phyloP scores from a whole-genome alignment of 2,329 filamentous ascomycete genomes.

The Didymella exigua region DNA sequence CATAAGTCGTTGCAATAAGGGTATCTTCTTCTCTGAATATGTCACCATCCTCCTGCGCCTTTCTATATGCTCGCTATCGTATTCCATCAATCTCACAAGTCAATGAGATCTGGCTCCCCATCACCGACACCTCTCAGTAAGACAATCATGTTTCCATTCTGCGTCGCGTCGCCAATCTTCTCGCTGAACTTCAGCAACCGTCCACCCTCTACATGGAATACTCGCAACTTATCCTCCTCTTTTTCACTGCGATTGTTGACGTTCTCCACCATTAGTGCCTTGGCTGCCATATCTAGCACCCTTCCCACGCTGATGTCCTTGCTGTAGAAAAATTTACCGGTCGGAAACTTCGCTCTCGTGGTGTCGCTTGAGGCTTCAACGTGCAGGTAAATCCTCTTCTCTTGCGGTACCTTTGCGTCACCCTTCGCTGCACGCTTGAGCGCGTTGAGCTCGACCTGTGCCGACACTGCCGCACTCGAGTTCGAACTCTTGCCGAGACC shows the following conservation, averaged over 20 bases:
- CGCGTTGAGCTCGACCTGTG: conserved; percentile 71
- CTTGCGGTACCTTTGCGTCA: conserved; percentile 76
- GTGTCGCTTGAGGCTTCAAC: conserved; percentile 91
- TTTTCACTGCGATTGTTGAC: conserved; percentile 78
- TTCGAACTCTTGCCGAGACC: conserved; percentile 29
- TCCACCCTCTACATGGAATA: conserved; percentile 93
- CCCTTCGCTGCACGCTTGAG: conserved; percentile 91
- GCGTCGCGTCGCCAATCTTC: conserved; percentile 74
- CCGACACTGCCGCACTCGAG: conserved; percentile 59
- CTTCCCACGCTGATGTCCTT: conserved; percentile 87
- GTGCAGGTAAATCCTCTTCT: conserved; percentile 88
- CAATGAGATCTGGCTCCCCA: conserved; percentile 72
- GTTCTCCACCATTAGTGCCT: conserved; percentile 78
- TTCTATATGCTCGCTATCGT: neutral
- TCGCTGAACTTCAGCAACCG: conserved; percentile 85
- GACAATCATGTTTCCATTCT: conserved; percentile 88
- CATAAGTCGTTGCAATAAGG: conserved; percentile 3
- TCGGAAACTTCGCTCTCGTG: conserved; percentile 80
- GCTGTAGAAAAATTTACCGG: conserved; percentile 58
- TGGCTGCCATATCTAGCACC: conserved; percentile 78
- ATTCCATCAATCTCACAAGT: conserved; percentile 41
- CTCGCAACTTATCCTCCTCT: conserved; percentile 78
- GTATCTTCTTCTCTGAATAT: conserved; percentile 21
- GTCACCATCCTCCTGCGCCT: neutral
- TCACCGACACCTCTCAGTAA: conserved; percentile 86